Evolutionary conservation across 805 yeast species (phyloP).

Genomic region (Metschnikowia borealis): DNA sequence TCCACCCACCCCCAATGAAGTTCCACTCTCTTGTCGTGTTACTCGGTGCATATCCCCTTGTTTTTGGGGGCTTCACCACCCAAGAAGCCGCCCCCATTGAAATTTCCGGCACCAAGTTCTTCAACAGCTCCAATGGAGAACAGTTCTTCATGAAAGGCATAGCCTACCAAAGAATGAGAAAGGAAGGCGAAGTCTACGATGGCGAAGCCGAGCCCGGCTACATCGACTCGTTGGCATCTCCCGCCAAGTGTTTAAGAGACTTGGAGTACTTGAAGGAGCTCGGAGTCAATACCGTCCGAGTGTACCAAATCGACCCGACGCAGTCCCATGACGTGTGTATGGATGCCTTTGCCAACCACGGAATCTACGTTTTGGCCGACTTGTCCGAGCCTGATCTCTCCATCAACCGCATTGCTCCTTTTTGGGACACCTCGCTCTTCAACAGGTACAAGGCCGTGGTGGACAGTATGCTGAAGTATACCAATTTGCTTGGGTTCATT

Average conservation of each 20-base stretch:
- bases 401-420: constrained; percentile 29
- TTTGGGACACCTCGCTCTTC: constrained; percentile 32
- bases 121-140: constrained; percentile 63
- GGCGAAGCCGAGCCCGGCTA: constrained; percentile 25
- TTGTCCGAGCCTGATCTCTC: constrained; percentile 34
- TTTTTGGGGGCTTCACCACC: constrained; percentile 7
- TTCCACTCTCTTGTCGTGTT: neutral
- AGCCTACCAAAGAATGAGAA: constrained; percentile 76
- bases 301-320: constrained; percentile 78
- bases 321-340: constrained; percentile 32
- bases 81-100: constrained; percentile 40
- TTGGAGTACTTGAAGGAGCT: constrained; percentile 68
- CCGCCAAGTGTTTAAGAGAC: constrained; percentile 69
- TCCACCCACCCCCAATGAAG: neutral
- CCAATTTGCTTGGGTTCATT: constrained; percentile 36
- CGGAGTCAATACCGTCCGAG: constrained; percentile 75
- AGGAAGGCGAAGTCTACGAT: constrained; percentile 31
- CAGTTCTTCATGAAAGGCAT: constrained; percentile 87
- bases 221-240: constrained; percentile 77
- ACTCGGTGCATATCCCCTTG: neutral
- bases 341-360: constrained; percentile 28
- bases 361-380: constrained; percentile 36
- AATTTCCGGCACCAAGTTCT: constrained; percentile 72
- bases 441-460: constrained; percentile 32
- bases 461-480: constrained; percentile 28